phyloP scores from a whole-genome alignment of 169 alveolate genomes.

The Plasmodium gonderi region DNA sequence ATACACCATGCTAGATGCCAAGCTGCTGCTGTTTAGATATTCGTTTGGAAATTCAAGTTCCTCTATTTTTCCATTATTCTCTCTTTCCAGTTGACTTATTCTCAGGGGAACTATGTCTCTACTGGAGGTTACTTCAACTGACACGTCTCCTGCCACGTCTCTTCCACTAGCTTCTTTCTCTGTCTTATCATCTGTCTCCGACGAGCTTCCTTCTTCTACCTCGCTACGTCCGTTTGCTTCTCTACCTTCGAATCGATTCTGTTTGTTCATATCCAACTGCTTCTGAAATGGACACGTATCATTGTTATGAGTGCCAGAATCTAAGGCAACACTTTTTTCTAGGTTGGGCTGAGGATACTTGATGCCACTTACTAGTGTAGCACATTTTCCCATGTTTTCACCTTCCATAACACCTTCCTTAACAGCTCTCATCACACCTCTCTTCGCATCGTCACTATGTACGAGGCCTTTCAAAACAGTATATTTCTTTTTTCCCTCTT shows the following conservation, averaged over 20 bases:
- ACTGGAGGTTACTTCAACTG: background rate
- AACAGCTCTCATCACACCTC: background rate
- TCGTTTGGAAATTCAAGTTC: background rate
- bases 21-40: slow-evolving; percentile 9
- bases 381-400: background rate
- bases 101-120: background rate
- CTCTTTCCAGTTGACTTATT: background rate
- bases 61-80: background rate
- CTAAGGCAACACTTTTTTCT: background rate
- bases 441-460: background rate
- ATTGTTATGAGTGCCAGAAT: too few relatives aligned
- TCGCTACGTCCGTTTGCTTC: background rate
- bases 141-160: background rate
- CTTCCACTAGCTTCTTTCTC: background rate
- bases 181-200: background rate
- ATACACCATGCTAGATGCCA: background rate
- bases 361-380: background rate
- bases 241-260: too few relatives aligned
- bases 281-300: too few relatives aligned
- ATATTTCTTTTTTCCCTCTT: background rate
- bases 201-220: background rate
- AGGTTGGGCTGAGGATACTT: background rate
- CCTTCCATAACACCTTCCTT: background rate
- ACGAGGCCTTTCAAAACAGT: background rate
- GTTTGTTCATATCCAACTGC: too few relatives aligned